Evolutionary conservation across 139 green algal genomes (phyloP), one percentile per base, ranked within the genome.

Genomic region (Raphidocelis subcapitata): DNA sequence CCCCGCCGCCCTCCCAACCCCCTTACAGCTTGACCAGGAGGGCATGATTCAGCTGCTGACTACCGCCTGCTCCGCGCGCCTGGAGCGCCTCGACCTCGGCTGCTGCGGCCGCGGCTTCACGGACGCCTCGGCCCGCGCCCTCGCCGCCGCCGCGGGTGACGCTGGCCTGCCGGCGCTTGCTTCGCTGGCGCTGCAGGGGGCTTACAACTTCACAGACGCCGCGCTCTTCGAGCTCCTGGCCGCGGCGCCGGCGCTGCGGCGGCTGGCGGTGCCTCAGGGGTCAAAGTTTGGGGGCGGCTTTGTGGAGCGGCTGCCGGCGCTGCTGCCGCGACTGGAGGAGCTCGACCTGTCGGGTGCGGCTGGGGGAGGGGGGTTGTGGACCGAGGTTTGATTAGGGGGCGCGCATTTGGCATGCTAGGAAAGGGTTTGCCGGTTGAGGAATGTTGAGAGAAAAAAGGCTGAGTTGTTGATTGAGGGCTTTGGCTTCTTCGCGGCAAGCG

Each of bases 61-160:
- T n/a, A 28, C 59, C 55, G 69, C 63, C 67, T 24, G 61, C 64
- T 1, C 47, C 14, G 56, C 4, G 61, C 73, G 80, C 69, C 73
- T 93, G 49, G 81, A 89, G 81, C 67, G 68, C 5, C 62, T 94
- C 31, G 81, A 91, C 69, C 75, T 94, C 24, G 76, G 81, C 1
- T 79, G 80, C 21, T 92, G 87, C 73, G 89, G 89, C 1, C 74
- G 87, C 0, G 84, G 85, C 12, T 81, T 94, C 5, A 79, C 71
- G 8, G 85, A 92, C 46, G 75, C 64, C 10, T 74, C 81, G 18
- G 88, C 84, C 5, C 61, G 16, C 3, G 57, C 35, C 15, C 68
- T 88, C 36, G 5, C 16, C 21, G 47, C 16, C 18, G 49, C 37
- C 16, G 46, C 31, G 35, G 33, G 47, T n/a, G 41, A 12, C 41